Evolutionary conservation across 2,329 filamentous ascomycete species (phyloP).

Genomic region (Chrysoporthe austroafricana): DNA sequence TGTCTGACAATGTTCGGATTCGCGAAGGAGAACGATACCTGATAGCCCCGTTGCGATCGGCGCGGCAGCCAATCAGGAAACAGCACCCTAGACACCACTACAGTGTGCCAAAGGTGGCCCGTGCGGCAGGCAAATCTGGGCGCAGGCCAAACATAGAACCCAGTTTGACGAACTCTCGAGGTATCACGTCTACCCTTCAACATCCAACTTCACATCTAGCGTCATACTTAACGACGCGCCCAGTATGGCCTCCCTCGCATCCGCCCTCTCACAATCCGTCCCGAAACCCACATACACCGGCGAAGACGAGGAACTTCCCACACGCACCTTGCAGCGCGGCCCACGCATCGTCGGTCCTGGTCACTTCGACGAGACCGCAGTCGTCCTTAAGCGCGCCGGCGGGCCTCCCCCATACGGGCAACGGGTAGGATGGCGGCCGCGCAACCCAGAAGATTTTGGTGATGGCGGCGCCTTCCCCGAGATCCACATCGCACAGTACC

Average conservation of each 20-base stretch:
- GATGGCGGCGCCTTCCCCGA: conserved; percentile 97
- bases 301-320: conserved; percentile 80
- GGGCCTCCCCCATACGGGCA: conserved; percentile 82
- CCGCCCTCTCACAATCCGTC: conserved; percentile 76
- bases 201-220: not conserved
- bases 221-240: conserved; percentile 18
- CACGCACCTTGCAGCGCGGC: conserved; percentile 73
- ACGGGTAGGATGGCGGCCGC: conserved; percentile 87
- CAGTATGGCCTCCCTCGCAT: conserved; percentile 68
- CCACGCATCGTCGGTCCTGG: conserved; percentile 80
- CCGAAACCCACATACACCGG: conserved; percentile 91
- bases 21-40: not conserved
- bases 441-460: conserved; percentile 87
- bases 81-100: too few species aligned
- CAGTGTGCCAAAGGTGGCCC: conserved; percentile 8
- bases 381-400: conserved; percentile 80
- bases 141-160: not conserved
- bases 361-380: conserved; percentile 81
- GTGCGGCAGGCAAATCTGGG: conserved; percentile 23
- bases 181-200: not conserved
- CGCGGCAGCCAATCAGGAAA: too few species aligned
- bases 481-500: conserved; percentile 91
- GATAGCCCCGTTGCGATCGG: not conserved
- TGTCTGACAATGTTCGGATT: too few species aligned
- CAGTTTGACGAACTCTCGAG: not conserved